phyloP scores from a whole-genome alignment of 2,329 filamentous ascomycete species.

The Mariannaea sp. region DNA sequence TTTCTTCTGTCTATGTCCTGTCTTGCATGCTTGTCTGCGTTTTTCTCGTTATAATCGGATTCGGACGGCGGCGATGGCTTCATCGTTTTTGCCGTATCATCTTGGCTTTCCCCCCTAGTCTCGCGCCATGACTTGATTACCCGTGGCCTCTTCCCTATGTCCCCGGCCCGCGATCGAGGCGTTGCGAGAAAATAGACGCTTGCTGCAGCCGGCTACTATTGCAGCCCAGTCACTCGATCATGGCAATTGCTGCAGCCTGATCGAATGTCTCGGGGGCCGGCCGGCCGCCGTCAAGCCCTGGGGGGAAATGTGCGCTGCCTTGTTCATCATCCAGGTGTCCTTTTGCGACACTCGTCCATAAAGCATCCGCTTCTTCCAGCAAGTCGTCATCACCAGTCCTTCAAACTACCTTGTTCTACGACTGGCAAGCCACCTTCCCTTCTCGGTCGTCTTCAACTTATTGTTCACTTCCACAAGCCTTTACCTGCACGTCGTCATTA shows the following conservation, averaged over 20 bases:
- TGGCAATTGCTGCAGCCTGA: slow-evolving; percentile 21
- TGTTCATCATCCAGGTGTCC: slow-evolving; percentile 37
- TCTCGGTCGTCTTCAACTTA: slow-evolving; percentile 22
- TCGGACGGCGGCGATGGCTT: slow-evolving; percentile 29
- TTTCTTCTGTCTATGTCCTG: slow-evolving; percentile 19
- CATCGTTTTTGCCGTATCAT: slow-evolving; percentile 22
- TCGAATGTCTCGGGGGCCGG: slow-evolving; percentile 5
- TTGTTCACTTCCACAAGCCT: slow-evolving; percentile 15
- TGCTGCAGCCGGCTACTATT: background rate
- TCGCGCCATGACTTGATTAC: background rate
- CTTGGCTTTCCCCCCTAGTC: background rate
- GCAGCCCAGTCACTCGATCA: slow-evolving; percentile 10
- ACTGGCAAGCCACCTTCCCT: slow-evolving; percentile 22
- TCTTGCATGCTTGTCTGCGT: slow-evolving; percentile 10
- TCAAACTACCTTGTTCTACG: slow-evolving; percentile 17
- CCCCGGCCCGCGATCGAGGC: slow-evolving; percentile 4
- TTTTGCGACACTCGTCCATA: slow-evolving; percentile 37
- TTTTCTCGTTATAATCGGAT: background rate
- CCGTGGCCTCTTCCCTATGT: slow-evolving; percentile 7
- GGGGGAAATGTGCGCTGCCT: slow-evolving; percentile 30
- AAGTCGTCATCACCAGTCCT: slow-evolving; percentile 28
- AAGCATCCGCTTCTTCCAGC: slow-evolving; percentile 30
- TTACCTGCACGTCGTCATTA: slow-evolving; percentile 15
- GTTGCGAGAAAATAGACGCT: slow-evolving; percentile 4
- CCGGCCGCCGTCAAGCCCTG: slow-evolving; percentile 8